A percentile compares a stretch with the other conserved stretches of the same genome.
These are phyloP conservation scores for Juncus effusus DNA, from an alignment of 176 grass and related monocot species.

Conservation along the genomic window DNA sequence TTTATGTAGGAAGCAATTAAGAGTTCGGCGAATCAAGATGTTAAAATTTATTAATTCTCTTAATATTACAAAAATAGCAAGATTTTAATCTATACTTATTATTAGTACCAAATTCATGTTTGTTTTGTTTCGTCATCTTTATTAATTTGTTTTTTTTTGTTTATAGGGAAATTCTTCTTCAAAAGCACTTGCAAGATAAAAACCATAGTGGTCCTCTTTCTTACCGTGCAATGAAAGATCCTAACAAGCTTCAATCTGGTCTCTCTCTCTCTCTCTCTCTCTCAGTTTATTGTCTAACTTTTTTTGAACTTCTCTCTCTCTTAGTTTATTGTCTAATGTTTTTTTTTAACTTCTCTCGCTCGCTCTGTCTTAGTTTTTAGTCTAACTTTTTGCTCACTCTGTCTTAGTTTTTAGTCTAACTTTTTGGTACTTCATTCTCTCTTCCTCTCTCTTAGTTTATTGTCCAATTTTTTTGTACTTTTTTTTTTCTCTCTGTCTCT, in stretches of 20 bases:
- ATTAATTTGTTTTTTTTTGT: constrained; percentile 27
- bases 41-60: not conserved
- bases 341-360: constrained; percentile 18
- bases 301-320: not conserved
- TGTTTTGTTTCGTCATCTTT: not conserved
- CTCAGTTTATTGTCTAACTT: constrained; percentile 2
- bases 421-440: not conserved
- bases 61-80: constrained; percentile 6
- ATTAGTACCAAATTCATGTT: not conserved
- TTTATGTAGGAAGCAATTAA: not conserved
- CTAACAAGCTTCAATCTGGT: constrained; percentile 46
- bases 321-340: constrained; percentile 7
- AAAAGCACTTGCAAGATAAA: constrained; percentile 51
- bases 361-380: constrained; percentile 23
- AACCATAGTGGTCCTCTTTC: constrained; percentile 68
- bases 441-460: constrained; percentile 18
- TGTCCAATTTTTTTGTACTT: not conserved
- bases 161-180: constrained; percentile 47
- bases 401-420: constrained; percentile 16
- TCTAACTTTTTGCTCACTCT: constrained; percentile 18
- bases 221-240: constrained; percentile 57
- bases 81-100: not conserved
- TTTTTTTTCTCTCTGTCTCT: too few species aligned
- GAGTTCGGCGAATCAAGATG: too few species aligned
- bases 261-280: constrained; percentile 18